These are phyloP conservation scores for Aspergillus sp. DNA, from an alignment of 2,329 filamentous ascomycete species.

Conservation along the genomic window DNA sequence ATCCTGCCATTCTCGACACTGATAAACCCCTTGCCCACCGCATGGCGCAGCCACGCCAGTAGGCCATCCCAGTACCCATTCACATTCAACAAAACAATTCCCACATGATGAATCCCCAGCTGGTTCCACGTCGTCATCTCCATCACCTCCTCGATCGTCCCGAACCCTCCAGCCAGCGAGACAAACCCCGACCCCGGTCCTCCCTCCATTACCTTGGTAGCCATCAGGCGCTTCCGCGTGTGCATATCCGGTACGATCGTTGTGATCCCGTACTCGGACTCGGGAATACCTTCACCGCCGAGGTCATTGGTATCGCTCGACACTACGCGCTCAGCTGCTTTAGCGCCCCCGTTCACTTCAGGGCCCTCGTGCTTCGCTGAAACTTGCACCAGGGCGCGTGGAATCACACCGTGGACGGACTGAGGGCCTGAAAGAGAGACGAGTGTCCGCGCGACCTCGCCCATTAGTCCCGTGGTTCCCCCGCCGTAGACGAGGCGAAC, in stretches of 20 bases:
- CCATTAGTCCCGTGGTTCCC: constrained; percentile 93
- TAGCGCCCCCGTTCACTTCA: constrained; percentile 20
- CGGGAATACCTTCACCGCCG: constrained; percentile 20
- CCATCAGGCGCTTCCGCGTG: constrained; percentile 92
- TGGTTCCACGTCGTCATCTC: constrained; percentile 96
- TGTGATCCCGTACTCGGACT: constrained; percentile 69
- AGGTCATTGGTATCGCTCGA: constrained; percentile 53
- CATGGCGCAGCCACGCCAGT: constrained; percentile 74
- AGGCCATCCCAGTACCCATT: constrained; percentile 91
- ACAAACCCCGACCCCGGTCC: constrained; percentile 86
- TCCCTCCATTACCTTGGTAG: constrained; percentile 76
- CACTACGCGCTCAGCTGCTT: constrained; percentile 51
- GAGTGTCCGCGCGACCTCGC: constrained; percentile 83
- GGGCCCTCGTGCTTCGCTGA: constrained; percentile 40
- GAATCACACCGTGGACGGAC: constrained; percentile 91
- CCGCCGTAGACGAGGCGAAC: constrained; percentile 91
- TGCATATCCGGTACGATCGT: constrained; percentile 96
- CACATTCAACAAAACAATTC: constrained; percentile 81
- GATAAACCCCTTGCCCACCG: constrained; percentile 76
- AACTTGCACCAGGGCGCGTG: constrained; percentile 75
- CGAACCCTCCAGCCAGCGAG: constrained; percentile 84
- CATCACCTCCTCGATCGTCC: constrained; percentile 94
- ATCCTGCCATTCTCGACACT: constrained; percentile 69
- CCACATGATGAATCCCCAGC: constrained; percentile 81
- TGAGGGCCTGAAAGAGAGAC: constrained; percentile 77